phyloP scores from a whole-genome alignment of 805 yeast genomes.

The Candida easanensis region DNA sequence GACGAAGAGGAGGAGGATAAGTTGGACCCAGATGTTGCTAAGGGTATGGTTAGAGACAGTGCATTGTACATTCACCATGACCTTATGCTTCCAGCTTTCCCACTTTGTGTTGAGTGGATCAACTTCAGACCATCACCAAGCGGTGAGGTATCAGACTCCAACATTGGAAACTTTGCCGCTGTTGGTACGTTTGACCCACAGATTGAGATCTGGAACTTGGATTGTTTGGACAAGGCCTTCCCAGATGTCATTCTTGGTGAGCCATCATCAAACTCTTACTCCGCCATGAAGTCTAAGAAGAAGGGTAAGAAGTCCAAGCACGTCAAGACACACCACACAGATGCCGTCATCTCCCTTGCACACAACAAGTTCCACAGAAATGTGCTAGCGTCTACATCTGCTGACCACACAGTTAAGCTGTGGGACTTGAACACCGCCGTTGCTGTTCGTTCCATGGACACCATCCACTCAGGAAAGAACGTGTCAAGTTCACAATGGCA shows the following conservation, averaged over 20 bases:
- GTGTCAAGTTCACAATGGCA: constrained; percentile 92
- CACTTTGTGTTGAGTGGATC: constrained; percentile 94
- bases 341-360: constrained; percentile 85
- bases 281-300: constrained; percentile 32
- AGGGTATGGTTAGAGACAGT: constrained; percentile 68
- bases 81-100: constrained; percentile 94
- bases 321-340: constrained; percentile 79
- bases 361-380: constrained; percentile 81
- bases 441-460: constrained; percentile 74
- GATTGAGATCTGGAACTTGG: constrained; percentile 96
- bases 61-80: constrained; percentile 93
- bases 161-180: constrained; percentile 89
- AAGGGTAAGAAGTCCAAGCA: constrained; percentile 51
- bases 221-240: constrained; percentile 87
- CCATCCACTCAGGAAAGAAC: constrained; percentile 71
- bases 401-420: constrained; percentile 89
- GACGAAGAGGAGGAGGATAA: constrained; percentile 65
- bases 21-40: constrained; percentile 69
- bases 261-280: constrained; percentile 35
- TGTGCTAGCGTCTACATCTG: constrained; percentile 90
- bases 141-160: constrained; percentile 40
- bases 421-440: constrained; percentile 83
- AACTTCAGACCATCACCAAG: constrained; percentile 55
- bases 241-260: constrained; percentile 93
- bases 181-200: constrained; percentile 97